phyloP scores from a whole-genome alignment of 2,329 filamentous ascomycete genomes.

The Trichophyton verrucosum region DNA sequence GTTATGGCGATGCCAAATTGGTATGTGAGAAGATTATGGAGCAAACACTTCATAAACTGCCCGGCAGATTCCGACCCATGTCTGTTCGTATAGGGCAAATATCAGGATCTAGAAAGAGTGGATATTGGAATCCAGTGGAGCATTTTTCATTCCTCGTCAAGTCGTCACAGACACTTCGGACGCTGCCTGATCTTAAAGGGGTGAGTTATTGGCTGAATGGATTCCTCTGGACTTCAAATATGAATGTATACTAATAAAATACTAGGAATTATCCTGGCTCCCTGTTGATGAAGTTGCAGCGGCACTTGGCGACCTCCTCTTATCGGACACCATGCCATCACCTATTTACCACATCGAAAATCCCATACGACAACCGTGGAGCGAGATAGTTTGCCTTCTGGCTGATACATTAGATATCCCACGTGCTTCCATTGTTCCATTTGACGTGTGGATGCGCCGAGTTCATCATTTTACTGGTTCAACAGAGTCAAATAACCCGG shows the following conservation, averaged over 20 bases:
- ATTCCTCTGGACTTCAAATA: slow-evolving; percentile 16
- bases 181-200: slow-evolving; percentile 25
- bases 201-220: background rate
- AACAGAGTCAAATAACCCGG: slow-evolving; percentile 21
- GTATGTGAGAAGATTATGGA: slow-evolving; percentile 41
- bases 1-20: slow-evolving; percentile 44
- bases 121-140: slow-evolving; percentile 45
- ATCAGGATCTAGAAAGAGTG: slow-evolving; percentile 37
- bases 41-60: slow-evolving; percentile 35
- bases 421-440: slow-evolving; percentile 24
- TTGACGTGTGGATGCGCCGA: slow-evolving; percentile 30
- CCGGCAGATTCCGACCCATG: slow-evolving; percentile 33
- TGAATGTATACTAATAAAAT: slow-evolving; percentile 16
- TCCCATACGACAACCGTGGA: slow-evolving; percentile 33
- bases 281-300: slow-evolving; percentile 35
- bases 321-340: slow-evolving; percentile 15
- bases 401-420: slow-evolving; percentile 25
- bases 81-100: slow-evolving; percentile 42
- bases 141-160: slow-evolving; percentile 42
- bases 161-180: slow-evolving; percentile 35
- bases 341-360: slow-evolving; percentile 38
- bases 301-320: slow-evolving; percentile 24
- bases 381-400: slow-evolving; percentile 25
- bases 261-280: slow-evolving; percentile 30
- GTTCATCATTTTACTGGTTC: slow-evolving; percentile 19